Conservation (phyloP, 2,329 filamentous ascomycete genomes). For the Ramularia collo-cygni region DNA sequence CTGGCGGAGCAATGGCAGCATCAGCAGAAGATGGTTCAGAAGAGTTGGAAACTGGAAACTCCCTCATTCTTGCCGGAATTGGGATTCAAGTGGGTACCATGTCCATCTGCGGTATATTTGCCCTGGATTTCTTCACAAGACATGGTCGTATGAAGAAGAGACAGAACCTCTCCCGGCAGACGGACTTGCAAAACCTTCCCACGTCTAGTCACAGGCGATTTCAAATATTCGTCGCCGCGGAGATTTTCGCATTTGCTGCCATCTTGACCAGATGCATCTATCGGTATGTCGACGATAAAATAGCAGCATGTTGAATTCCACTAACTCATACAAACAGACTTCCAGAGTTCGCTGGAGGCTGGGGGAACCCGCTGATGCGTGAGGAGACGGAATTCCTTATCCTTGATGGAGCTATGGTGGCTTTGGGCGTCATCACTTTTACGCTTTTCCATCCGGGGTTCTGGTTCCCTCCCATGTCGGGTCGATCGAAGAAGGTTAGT, state of each 20-base stretch:
- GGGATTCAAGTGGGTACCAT: constrained; percentile 55
- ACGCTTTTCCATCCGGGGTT: constrained; percentile 41
- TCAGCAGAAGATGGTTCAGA: constrained; percentile 24
- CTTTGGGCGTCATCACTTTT: constrained; percentile 34
- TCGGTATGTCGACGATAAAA: too few relatives aligned
- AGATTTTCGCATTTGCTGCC: constrained; percentile 8
- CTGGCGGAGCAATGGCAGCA: constrained; percentile 40
- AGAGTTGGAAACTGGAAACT: constrained; percentile 40
- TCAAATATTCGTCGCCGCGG: constrained; percentile 9
- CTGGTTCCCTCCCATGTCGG: constrained; percentile 34
- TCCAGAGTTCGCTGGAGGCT: constrained; percentile 18
- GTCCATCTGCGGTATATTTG: constrained; percentile 43
- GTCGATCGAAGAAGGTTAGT: too few relatives aligned
- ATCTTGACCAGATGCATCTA: constrained; percentile 18
- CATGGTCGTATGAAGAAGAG: too few relatives aligned
- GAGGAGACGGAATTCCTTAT: constrained; percentile 16
- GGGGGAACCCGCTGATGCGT: constrained; percentile 12
- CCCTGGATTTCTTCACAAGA: constrained; percentile 1
- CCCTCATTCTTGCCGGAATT: constrained; percentile 61
- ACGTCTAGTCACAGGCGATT: constrained; percentile 3
- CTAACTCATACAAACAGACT: too few relatives aligned
- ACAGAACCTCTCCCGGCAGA: too few relatives aligned
- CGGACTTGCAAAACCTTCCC: constrained; percentile 1
- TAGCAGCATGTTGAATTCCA: too few relatives aligned
- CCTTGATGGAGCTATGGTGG: constrained; percentile 35